Base-by-base conservation (phyloP, 352 stramenopile species). In the Globisporangium lucens region DNA sequence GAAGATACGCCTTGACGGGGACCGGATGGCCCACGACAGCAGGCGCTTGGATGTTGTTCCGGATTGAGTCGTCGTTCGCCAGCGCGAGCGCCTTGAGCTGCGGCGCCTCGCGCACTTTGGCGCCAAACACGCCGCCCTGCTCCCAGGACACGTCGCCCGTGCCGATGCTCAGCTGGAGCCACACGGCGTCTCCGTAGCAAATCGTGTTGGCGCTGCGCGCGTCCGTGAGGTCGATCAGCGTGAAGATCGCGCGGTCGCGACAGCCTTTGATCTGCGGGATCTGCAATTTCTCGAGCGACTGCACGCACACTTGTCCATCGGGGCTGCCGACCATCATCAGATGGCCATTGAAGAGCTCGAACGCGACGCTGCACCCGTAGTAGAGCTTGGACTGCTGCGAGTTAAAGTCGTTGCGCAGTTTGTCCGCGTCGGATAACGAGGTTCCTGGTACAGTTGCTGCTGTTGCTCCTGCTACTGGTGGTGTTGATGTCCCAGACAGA, bases 291-390 rank as follows among this genome's bases (percentile, higher is more conserved):
- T 90, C 83, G 17, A 93, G 75, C 57, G 82, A 75, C 53, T 87
- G 77, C 3, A 93, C 78, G 13, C 78, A 77, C 27, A 89, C 80
- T n/a, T 76, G 74, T 27, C 83, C 82, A 53, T 91, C 85, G 1
- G 83, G 81, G 49, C 76, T 82, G 24, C 72, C 72, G 17, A 91
- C 78, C 78, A 88, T 89, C 76, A 91, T 79, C 33, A 91, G 51
- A n/a, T 91, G 72, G 2, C 83, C 83, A 63, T 91, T 91, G 73
- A 90, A 91, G 46, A 90, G 69, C 74, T 91, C 81, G 7, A 91
- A 65, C 8, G 83, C 83, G 43, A 91, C 77, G 52, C 80, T 89
- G 53, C 79, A 91, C 56, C 83, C 83, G 46, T 85, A 91, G 15
- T 85, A 91, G 1, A 91, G 68, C 60, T 80, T 66, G 10, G 79